These are phyloP conservation scores for Macrophomina tecta DNA, from an alignment of 2,329 filamentous ascomycete species.

Conservation along the genomic window DNA sequence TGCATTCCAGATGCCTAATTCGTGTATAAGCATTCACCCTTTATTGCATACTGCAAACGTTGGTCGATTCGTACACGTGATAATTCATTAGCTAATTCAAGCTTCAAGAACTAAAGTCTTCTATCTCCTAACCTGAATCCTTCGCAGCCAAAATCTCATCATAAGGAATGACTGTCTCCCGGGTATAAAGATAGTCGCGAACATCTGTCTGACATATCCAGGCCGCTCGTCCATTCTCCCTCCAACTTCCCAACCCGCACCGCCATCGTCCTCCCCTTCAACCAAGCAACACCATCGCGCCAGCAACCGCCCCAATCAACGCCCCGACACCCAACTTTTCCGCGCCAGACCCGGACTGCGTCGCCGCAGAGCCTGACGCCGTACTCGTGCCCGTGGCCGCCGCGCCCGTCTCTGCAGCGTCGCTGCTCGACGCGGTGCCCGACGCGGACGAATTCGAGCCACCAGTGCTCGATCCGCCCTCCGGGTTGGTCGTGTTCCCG, in stretches of 20 bases:
- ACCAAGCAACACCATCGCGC: slow-evolving; percentile 14
- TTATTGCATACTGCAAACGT: too few species aligned
- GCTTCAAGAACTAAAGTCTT: too few species aligned
- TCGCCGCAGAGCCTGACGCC: not conserved
- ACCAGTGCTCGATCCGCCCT: not conserved
- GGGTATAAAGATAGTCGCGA: not conserved
- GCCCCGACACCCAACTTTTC: slow-evolving; percentile 7
- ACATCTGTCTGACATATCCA: too few species aligned
- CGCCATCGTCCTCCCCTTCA: not conserved
- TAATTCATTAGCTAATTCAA: too few species aligned
- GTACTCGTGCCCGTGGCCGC: not conserved
- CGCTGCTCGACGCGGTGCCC: not conserved
- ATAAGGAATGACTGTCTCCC: not conserved
- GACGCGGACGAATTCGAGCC: not conserved
- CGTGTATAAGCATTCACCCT: too few species aligned
- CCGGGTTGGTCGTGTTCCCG: slow-evolving; percentile 7
- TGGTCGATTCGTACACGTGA: too few species aligned
- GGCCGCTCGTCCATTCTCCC: not conserved
- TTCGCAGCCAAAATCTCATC: not conserved
- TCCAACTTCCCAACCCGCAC: not conserved
- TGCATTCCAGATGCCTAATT: too few species aligned
- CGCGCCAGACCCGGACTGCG: slow-evolving; percentile 3
- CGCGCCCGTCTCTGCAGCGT: not conserved
- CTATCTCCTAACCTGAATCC: not conserved
- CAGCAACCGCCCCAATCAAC: slow-evolving; percentile 6